Percentiles rank a stretch among this genome's conserved stretches.
These are phyloP conservation scores for Globisporangium camurandrum DNA, from an alignment of 352 stramenopile species.

Conservation along the genomic window DNA sequence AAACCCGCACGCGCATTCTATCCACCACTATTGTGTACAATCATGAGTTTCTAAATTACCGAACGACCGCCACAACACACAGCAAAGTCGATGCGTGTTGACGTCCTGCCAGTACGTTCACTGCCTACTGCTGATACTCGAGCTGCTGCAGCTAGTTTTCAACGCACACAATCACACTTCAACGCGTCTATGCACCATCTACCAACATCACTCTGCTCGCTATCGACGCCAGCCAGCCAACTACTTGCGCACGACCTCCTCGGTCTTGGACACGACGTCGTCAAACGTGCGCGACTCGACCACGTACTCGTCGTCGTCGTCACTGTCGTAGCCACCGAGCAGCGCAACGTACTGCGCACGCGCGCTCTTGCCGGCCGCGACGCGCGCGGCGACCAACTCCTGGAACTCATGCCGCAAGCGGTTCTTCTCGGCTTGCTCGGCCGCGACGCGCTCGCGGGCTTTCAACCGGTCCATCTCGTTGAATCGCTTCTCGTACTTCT, in stretches of 20 bases:
- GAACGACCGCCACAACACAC: no score
- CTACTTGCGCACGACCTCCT: slow-evolving; percentile 72
- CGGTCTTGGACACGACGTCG: slow-evolving; percentile 54
- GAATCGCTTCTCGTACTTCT: slow-evolving; percentile 94
- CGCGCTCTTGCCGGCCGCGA: slow-evolving; percentile 14
- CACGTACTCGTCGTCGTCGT: slow-evolving; percentile 82
- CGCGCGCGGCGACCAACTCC: slow-evolving; percentile 46
- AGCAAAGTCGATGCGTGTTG: no score
- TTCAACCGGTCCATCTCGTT: slow-evolving; percentile 83
- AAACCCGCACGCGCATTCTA: no score
- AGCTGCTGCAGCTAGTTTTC: no score
- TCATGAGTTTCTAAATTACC: no score
- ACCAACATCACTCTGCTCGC: no score
- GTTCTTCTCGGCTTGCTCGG: slow-evolving; percentile 63
- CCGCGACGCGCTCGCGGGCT: slow-evolving; percentile 65
- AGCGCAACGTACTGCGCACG: slow-evolving; percentile 65
- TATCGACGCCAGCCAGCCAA: no score
- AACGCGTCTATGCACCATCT: no score
- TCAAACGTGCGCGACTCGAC: slow-evolving; percentile 70
- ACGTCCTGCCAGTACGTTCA: no score
- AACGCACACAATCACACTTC: no score
- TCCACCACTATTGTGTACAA: no score
- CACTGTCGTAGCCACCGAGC: slow-evolving; percentile 71
- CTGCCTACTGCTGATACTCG: no score
- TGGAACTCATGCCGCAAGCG: slow-evolving; percentile 64